Percentiles rank a stretch among this genome's conserved stretches.
Conservation (phyloP, 345 rosid species). For the Erodium maritimum region DNA sequence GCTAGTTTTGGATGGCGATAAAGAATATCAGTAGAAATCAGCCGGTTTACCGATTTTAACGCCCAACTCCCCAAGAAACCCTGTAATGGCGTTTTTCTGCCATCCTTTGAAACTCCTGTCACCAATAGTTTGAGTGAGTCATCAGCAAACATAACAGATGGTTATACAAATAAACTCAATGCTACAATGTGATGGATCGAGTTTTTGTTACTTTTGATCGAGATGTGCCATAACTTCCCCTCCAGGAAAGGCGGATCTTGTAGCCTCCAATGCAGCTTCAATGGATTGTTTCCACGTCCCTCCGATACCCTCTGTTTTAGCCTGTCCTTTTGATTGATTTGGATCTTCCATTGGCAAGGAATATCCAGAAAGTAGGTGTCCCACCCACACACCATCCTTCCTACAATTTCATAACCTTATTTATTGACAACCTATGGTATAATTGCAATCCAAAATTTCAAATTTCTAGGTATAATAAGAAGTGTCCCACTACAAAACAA, state of each 20-base stretch:
- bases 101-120: constrained; percentile 86
- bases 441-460: too few species aligned
- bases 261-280: constrained; percentile 65
- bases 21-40: constrained; percentile 26
- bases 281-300: constrained; percentile 82
- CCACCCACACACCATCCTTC: constrained; percentile 80
- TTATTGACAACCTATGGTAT: too few species aligned
- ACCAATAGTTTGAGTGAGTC: background rate
- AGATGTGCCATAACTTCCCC: constrained; percentile 85
- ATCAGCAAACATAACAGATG: too few species aligned
- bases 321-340: constrained; percentile 22
- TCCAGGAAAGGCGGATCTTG: constrained; percentile 67
- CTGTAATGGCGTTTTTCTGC: constrained; percentile 72
- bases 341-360: constrained; percentile 84
- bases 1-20: background rate
- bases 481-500: too few species aligned
- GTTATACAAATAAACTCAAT: background rate
- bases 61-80: constrained; percentile 45
- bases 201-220: constrained; percentile 73
- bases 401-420: constrained; percentile 16
- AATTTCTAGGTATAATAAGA: too few species aligned
- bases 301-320: constrained; percentile 27
- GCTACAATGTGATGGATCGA: background rate
- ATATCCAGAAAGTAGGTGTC: constrained; percentile 78
- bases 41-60: constrained; percentile 55